Base-by-base conservation (phyloP, 306 rosid species). In the Betula pendula region DNA sequence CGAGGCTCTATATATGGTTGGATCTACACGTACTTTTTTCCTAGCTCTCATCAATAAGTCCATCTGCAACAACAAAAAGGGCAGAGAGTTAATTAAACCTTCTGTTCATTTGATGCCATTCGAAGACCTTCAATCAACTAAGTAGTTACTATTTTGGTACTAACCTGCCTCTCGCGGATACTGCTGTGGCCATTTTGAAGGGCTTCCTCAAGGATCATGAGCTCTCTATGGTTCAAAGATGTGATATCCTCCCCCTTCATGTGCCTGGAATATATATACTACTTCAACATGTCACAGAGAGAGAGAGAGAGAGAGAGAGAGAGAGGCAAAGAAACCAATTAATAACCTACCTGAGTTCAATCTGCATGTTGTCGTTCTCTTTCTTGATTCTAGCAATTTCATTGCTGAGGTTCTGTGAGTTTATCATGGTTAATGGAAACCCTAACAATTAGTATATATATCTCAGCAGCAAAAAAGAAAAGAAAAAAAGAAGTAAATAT, bases 301-400 rank as follows among this genome's bases (percentile, higher is more conserved):
- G 49, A 2, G 49, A 11, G 44, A 70, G 63, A 48, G 73, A 68
- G 38, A 3, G 44, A 70, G 70, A 69, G 38, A 5, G 22, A 8
- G 76, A 19, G 42, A 24, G 13, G n/a, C 10, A 38, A 9, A 27
- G 25, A 14, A 24, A 2, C 8, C 1, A 74, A n/a, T n/a, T n/a
- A 63, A 56, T 19, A 55, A 1, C 16, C 73, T 81, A 91, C 97
- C 96, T 87, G 79, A 92, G 92, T 71, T 92, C 82, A 77, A 92
- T 86, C 82, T 92, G 90, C 98, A 92, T 87, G 89, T 83, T 84
- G 70, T 92, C 98, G 74, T 95, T 92, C 80, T 95, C 98, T 81
- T 95, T 95, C 83, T 90, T 95, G 79, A 89, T 44, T 70, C 95
- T 88, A 40, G 90, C 97, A 76, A 95, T 76, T 88, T 95, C 98